A percentile compares a stretch with the other conserved stretches of the same genome.
Evolutionary conservation across 2,329 filamentous ascomycete species (phyloP).

Genomic region (Epichloe sp.): DNA sequence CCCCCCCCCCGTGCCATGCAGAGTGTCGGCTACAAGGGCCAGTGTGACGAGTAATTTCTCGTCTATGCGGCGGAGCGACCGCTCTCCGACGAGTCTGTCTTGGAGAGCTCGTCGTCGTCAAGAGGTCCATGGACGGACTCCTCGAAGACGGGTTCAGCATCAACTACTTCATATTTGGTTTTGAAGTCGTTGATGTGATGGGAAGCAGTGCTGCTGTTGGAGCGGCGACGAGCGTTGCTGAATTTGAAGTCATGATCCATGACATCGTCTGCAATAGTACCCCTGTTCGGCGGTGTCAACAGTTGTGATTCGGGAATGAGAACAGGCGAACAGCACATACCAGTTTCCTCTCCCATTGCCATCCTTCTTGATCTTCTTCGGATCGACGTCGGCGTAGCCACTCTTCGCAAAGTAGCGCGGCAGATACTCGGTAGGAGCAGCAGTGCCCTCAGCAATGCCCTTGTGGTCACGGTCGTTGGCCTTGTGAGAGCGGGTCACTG

Average conservation of each 20-base stretch:
- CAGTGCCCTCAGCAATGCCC: conserved; percentile 61
- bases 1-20: not conserved
- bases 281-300: conserved; percentile 43
- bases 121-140: conserved; percentile 63
- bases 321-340: conserved; percentile 39
- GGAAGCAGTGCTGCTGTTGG: conserved; percentile 72
- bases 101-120: conserved; percentile 44
- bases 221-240: conserved; percentile 76
- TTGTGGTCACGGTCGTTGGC: conserved; percentile 85
- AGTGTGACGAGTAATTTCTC: conserved; percentile 13
- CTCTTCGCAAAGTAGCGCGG: conserved; percentile 90
- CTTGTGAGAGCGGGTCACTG: conserved; percentile 98
- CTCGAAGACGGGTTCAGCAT: conserved; percentile 84
- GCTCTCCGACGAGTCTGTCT: conserved; percentile 47
- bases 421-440: conserved; percentile 55
- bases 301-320: not conserved
- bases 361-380: conserved; percentile 94
- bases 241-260: conserved; percentile 76
- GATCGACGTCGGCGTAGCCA: conserved; percentile 68
- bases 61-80: conserved; percentile 35
- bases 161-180: conserved; percentile 91
- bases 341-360: conserved; percentile 88
- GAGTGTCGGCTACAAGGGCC: conserved; percentile 12
- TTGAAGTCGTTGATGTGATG: conserved; percentile 67
- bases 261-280: conserved; percentile 68